Base-by-base conservation (phyloP, 2,329 filamentous ascomycete genomes). In the Lecanicillium sp. region DNA sequence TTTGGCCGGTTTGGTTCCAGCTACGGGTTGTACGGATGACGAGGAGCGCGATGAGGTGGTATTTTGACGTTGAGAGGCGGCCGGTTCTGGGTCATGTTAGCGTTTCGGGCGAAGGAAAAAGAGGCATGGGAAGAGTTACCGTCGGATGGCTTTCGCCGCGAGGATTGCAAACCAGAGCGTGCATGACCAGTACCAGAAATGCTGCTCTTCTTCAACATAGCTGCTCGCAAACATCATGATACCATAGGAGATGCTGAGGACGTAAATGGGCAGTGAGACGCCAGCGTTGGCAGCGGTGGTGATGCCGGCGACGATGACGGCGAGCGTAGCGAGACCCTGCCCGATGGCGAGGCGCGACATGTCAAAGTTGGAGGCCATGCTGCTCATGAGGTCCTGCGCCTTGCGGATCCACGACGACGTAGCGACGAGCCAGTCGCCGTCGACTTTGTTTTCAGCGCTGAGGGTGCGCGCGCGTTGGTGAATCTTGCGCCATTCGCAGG, bases 1-100 rank as follows among this genome's bases (percentile, higher is more conserved):
- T 98, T 56, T 97, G 90, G 4, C 92, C 92, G 0, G 92, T 97
- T 59, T 97, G 92, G 54, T 97, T 97, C 90, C 90, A 98, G 40
- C 83, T 75, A 31, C 87, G 70, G 28, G 79, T 65, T 3, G 94
- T 51, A 27, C 89, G 76, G 38, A 86, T 73, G 7, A 77, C 62
- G 2, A 71, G 52, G 7, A 90, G 66, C 0, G 84, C 66, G 22
- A 71, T 50, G 5, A 60, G 18, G 8, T 55, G 43, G 44, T 49
- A 54, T 12, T 74, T 29, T 2, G 55, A 46, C 7, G 56, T 53
- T 5, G 54, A 35, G 0, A 57, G 30, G 2, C 54, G 53, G 9
- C 49, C 51, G 5, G 45, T 48, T 19, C 57, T 62, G 7, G 12
- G 2, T 20, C 18, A 41, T 50, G 18, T 47, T 44, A 37, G 41